Percentiles rank a stretch among this genome's conserved stretches.
Evolutionary conservation across 2,329 filamentous ascomycete genomes (phyloP).

Genomic region (Biscogniauxia sp.): DNA sequence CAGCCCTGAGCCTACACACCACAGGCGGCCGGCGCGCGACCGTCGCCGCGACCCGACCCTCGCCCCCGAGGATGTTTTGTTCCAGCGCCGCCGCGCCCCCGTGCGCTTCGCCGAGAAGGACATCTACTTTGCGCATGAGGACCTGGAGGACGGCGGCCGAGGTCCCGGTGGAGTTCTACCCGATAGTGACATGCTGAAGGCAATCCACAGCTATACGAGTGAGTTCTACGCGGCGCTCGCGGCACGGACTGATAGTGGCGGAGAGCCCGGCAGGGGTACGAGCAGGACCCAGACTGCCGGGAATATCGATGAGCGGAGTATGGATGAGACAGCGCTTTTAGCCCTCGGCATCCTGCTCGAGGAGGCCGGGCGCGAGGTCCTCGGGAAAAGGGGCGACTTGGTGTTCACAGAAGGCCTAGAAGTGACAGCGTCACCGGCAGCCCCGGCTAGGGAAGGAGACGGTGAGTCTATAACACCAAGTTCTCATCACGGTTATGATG

Average conservation of each 20-base stretch:
- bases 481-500: neutral
- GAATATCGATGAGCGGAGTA: conserved; percentile 53
- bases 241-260: conserved; percentile 10
- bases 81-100: conserved; percentile 62
- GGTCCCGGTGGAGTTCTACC: conserved; percentile 47
- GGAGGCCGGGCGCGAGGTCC: conserved; percentile 59
- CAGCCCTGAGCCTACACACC: conserved; percentile 19
- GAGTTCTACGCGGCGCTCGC: conserved; percentile 58
- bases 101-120: conserved; percentile 68
- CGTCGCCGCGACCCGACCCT: conserved; percentile 39
- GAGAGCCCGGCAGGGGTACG: conserved; percentile 1
- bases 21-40: conserved; percentile 20
- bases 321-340: conserved; percentile 77
- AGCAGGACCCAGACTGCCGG: conserved; percentile 20
- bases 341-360: conserved; percentile 74
- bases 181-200: conserved; percentile 66
- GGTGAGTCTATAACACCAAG: neutral
- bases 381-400: conserved; percentile 66
- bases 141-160: conserved; percentile 46
- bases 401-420: conserved; percentile 64
- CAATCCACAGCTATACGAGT: conserved; percentile 66
- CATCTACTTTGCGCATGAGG: conserved; percentile 65
- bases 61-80: conserved; percentile 70
- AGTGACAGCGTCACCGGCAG: conserved; percentile 9
- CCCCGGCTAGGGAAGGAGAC: neutral